Percentiles rank a stretch among this genome's conserved stretches.
Evolutionary conservation across 2,329 filamentous ascomycete species (phyloP).

Genomic region (Ceratocystis diversiconidia): DNA sequence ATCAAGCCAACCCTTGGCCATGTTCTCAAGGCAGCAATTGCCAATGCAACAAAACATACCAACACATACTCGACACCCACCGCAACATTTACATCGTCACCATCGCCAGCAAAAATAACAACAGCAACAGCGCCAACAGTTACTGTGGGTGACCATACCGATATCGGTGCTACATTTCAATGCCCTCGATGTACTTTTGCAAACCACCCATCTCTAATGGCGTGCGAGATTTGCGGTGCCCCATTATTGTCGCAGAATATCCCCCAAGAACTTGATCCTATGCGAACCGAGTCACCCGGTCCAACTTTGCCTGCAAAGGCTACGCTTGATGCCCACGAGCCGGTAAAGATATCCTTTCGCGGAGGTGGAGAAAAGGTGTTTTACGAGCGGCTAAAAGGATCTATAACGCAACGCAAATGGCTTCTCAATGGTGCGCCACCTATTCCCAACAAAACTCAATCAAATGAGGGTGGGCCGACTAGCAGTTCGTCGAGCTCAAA

Average conservation of each 20-base stretch:
- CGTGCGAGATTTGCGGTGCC: conserved; percentile 84
- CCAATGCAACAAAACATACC: conserved; percentile 48
- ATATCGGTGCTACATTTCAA: conserved; percentile 29
- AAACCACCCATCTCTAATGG: conserved; percentile 73
- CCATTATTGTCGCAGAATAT: conserved; percentile 46
- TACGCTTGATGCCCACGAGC: conserved; percentile 47
- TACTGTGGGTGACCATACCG: not conserved
- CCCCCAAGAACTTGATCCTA: conserved; percentile 24
- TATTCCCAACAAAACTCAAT: conserved; percentile 44
- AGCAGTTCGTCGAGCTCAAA: conserved; percentile 22
- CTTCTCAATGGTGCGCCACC: conserved; percentile 79
- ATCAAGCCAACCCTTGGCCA: conserved; percentile 78
- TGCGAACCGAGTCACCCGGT: conserved; percentile 62
- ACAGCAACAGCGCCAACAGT: not conserved
- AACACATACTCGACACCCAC: not conserved
- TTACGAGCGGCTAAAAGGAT: conserved; percentile 72
- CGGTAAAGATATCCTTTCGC: conserved; percentile 84
- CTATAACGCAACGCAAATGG: conserved; percentile 90
- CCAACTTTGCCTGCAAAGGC: conserved; percentile 39
- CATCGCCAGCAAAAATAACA: too few relatives aligned
- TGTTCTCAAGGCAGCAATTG: conserved; percentile 74
- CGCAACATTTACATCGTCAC: too few relatives aligned
- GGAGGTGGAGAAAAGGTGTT: conserved; percentile 81
- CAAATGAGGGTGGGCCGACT: conserved; percentile 24
- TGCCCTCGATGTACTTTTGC: conserved; percentile 88